Evolutionary conservation across 495 filamentous ascomycete species (phyloP).

Genomic region (Aspergillus ellipticus): DNA sequence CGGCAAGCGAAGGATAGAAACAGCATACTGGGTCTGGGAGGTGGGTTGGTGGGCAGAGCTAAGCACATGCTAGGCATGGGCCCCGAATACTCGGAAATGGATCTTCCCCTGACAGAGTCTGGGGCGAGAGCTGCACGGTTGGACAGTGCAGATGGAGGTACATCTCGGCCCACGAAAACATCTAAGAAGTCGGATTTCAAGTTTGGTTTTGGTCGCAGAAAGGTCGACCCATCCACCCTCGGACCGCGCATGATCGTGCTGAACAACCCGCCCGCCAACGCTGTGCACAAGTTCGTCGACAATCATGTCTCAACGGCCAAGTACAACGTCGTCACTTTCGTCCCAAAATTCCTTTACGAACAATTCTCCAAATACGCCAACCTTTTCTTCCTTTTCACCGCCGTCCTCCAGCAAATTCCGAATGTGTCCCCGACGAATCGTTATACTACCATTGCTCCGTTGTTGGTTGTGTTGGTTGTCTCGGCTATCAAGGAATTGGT

Average conservation of each 20-base stretch:
- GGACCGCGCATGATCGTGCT: conserved; percentile 92
- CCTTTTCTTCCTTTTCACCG: conserved; percentile 98
- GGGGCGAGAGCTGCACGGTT: conserved; percentile 48
- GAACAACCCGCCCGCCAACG: conserved; percentile 95
- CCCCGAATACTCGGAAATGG: conserved; percentile 95
- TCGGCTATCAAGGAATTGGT: conserved; percentile 94
- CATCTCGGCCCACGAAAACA: conserved; percentile 48
- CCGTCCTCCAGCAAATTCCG: conserved; percentile 91
- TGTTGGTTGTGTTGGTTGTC: conserved; percentile 83
- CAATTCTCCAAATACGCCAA: conserved; percentile 99
- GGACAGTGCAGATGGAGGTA: conserved; percentile 30
- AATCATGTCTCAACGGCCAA: conserved; percentile 98
- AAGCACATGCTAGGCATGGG: conserved; percentile 92
- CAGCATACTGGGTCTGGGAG: conserved; percentile 80
- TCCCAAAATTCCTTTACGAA: conserved; percentile 97
- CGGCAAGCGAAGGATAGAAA: conserved; percentile 71
- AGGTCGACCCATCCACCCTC: conserved; percentile 81
- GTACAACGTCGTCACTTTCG: conserved; percentile 92
- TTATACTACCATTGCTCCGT: conserved; percentile 93
- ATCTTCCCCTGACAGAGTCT: conserved; percentile 85
- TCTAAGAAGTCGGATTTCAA: conserved; percentile 74
- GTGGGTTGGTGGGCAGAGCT: conserved; percentile 77
- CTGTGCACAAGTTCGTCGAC: conserved; percentile 81
- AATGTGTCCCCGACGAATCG: conserved; percentile 89
- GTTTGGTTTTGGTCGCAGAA: conserved; percentile 86